Conservation (phyloP, 2,329 filamentous ascomycete genomes). For the Diplodia scrobiculata region DNA sequence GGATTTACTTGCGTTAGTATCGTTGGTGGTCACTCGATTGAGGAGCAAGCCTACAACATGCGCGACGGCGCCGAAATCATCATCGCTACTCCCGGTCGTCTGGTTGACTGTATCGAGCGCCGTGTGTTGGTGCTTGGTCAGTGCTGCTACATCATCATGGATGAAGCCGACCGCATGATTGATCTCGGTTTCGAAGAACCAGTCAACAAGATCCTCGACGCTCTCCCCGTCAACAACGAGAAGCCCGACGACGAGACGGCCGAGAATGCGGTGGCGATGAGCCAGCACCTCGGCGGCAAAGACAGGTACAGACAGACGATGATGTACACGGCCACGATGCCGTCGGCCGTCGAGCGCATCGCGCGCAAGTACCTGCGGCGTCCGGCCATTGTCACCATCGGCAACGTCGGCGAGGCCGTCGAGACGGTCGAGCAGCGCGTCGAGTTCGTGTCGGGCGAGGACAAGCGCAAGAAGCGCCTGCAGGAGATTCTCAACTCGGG, state of each 20-base stretch:
- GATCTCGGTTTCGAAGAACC: constrained; percentile 97
- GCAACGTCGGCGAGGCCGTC: constrained; percentile 91
- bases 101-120: constrained; percentile 95
- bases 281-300: constrained; percentile 69
- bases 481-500: constrained; percentile 80
- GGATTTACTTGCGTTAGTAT: constrained; percentile 96
- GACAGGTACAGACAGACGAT: constrained; percentile 94
- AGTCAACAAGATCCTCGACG: constrained; percentile 95
- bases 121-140: constrained; percentile 89
- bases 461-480: constrained; percentile 95
- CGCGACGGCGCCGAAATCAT: constrained; percentile 95
- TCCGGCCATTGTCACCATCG: constrained; percentile 91
- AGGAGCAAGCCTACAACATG: constrained; percentile 88
- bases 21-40: constrained; percentile 93
- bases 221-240: constrained; percentile 86
- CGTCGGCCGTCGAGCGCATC: constrained; percentile 85
- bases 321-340: constrained; percentile 99
- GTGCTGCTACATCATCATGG: constrained; percentile 99
- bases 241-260: constrained; percentile 94
- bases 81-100: constrained; percentile 95
- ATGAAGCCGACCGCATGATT: constrained; percentile 99
- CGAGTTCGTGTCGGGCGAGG: constrained; percentile 86
- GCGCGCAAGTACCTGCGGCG: constrained; percentile 95
- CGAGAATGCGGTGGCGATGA: constrained; percentile 84
- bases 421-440: constrained; percentile 97